Evolutionary conservation across 2,329 filamentous ascomycete genomes (phyloP).

Genomic region (Chaetothyriales sp.): DNA sequence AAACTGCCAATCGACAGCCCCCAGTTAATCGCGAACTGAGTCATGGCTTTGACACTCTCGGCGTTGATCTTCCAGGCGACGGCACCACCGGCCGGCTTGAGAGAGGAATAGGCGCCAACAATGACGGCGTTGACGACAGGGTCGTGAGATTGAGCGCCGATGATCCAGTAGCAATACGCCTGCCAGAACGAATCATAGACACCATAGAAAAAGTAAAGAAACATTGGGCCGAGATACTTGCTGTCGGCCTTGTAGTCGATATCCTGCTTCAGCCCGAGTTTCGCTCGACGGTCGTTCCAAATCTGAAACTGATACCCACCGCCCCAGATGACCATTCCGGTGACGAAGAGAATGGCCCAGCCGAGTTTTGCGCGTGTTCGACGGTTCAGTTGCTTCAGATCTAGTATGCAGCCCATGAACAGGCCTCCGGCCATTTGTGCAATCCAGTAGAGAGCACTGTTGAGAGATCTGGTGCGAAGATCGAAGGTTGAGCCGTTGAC

Average conservation of each 20-base stretch:
- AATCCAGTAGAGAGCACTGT: constrained; percentile 43
- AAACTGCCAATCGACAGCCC: constrained; percentile 60
- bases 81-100: constrained; percentile 75
- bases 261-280: constrained; percentile 30
- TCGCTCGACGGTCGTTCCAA: constrained; percentile 36
- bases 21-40: constrained; percentile 64
- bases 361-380: constrained; percentile 35
- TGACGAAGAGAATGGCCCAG: constrained; percentile 34
- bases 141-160: constrained; percentile 34
- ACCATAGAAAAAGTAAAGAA: constrained; percentile 59
- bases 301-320: constrained; percentile 54
- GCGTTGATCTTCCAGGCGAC: constrained; percentile 30
- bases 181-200: constrained; percentile 57
- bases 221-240: constrained; percentile 45
- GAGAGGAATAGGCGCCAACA: constrained; percentile 39
- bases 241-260: constrained; percentile 38
- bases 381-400: constrained; percentile 33
- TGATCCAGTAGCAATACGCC: constrained; percentile 50
- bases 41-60: constrained; percentile 42
- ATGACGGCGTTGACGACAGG: constrained; percentile 30
- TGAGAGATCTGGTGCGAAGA: constrained; percentile 42
- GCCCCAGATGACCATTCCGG: constrained; percentile 43
- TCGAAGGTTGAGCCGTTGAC: constrained; percentile 41
- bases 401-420: constrained; percentile 34
- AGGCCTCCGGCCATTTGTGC: constrained; percentile 43